A percentile compares a stretch with the other conserved stretches of the same genome.
These are phyloP conservation scores for Heracleum sosnowskyi DNA, from an alignment of 129 eudicot species.

Conservation along the genomic window DNA sequence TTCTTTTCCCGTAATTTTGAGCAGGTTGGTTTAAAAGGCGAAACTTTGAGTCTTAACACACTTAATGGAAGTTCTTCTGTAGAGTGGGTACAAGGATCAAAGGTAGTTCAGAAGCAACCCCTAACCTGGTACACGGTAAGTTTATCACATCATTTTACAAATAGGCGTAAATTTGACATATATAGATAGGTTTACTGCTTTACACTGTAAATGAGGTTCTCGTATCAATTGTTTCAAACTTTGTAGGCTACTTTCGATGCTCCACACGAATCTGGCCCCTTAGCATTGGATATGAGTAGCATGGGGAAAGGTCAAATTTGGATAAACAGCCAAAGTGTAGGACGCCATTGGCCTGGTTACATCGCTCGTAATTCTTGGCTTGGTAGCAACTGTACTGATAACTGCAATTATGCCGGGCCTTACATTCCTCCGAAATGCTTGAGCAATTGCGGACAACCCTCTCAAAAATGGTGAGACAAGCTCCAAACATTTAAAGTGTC, in stretches of 20 bases:
- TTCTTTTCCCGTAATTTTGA: background rate
- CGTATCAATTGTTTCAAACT: background rate
- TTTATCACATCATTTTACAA: background rate
- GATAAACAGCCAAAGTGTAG: conserved; percentile 63
- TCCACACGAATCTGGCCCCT: conserved; percentile 58
- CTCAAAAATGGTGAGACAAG: conserved; percentile 69
- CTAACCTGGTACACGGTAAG: conserved; percentile 66
- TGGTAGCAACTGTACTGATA: conserved; percentile 46
- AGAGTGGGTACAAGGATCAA: conserved; percentile 49
- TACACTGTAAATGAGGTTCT: background rate
- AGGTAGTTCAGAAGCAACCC: conserved; percentile 52
- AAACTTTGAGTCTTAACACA: conserved; percentile 36
- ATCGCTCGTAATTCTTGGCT: too few species aligned
- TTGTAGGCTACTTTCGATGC: conserved; percentile 50
- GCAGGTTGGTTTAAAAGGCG: conserved; percentile 63
- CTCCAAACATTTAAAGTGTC: background rate
- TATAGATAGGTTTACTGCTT: background rate
- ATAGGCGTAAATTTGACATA: background rate
- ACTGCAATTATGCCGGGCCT: conserved; percentile 57
- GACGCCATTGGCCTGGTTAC: conserved; percentile 77
- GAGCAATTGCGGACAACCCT: conserved; percentile 60
- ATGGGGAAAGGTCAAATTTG: conserved; percentile 91
- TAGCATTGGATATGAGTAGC: conserved; percentile 42
- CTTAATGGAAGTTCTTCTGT: conserved; percentile 30
- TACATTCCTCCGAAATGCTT: conserved; percentile 61